Evolutionary conservation across 129 eudicot species (phyloP), one percentile per base, ranked within the genome.

Genomic region (Pittosporum tobira): DNA sequence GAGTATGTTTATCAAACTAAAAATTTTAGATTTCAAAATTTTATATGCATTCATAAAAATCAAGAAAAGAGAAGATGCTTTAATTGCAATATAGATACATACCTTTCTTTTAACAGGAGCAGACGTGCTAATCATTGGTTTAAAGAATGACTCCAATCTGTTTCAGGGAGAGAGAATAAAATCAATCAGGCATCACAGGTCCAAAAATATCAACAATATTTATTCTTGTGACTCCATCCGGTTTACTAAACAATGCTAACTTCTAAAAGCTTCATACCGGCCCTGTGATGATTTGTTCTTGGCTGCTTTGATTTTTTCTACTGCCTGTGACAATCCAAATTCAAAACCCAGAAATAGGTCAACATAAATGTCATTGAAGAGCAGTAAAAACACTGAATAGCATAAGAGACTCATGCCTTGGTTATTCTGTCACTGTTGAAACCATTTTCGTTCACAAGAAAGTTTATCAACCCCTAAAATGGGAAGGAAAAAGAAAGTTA

Each of bases 231-330:
- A n/a, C n/a, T n/a, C n/a, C n/a, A n/a, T n/a, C n/a, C n/a, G n/a
- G n/a, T n/a, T n/a, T n/a, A n/a, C n/a, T n/a, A n/a, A n/a, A n/a
- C n/a, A n/a, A n/a, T n/a, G n/a, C n/a, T n/a, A n/a, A n/a, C n/a
- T n/a, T 56, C 26, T 7, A 34, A 50, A 5, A 51, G 56, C 59
- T 73, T 56, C 72, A 54, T 83, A 93, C 99, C 96, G 75, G 59
- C 85, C 88, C 65, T 93, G 96, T 42, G 94, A 66, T 21, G 88
- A 73, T 72, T 93, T 93, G 70, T 76, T 82, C 79, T 93, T 93
- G 64, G 94, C 87, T 34, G 96, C 84, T 77, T 93, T 93, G 63
- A 93, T 87, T 77, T 93, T 87, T 73, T 93, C 99, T 58, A 93
- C 75, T 2, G 84, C 84, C 84, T 77, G 16, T 21, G 12, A 67